Base-by-base conservation (phyloP, 1,284 basidiomycete species). In the Irpex rosettiformis region DNA sequence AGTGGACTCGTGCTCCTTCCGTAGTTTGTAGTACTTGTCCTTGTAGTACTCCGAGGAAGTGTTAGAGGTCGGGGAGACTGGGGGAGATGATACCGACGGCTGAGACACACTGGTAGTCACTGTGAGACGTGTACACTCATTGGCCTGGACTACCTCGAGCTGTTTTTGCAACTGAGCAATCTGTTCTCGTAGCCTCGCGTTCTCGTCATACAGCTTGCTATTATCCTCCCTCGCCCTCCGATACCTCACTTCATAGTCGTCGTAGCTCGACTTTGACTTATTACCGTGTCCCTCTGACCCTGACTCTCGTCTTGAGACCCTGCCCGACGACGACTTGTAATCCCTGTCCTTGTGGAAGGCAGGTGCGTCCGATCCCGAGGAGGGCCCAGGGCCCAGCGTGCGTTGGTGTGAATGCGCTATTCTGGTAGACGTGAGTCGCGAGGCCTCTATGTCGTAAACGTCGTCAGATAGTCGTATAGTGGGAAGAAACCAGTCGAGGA, bases 401-500 rank as follows among this genome's bases (percentile, higher is more conserved):
- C 55, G 58, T 16, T 29, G 43, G 18, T 30, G 54, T 22, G 58
- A 58, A 24, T 43, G 57, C 27, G 51, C 37, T 27, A 40, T 51
- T 42, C 40, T 52, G 53, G 52, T 58, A 33, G 37, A 37, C 33
- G 33, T n/a, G 33, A 28, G 42, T 55, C 43, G 52, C 30, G 29
- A 61, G 48, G 30, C 57, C 45, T 68, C 67, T 16, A 57, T 55
- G 61, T 66, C 67, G 52, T 69, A 62, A 55, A 68, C 64, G 65
- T 71, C 69, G 67, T 71, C 70, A 57, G 67, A 56, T 58, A 71
- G 66, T 60, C 69, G 70, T 58, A 71, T 66, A 54, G 67, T 61
- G 29, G 69, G 69, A 43, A 70, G 62, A 59, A 70, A 65, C 69
- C 69, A 70, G 63, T 71, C 69, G 63, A 71, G 65, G 51, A 70